Base-by-base conservation (phyloP, 768 basidiomycete genomes). In the Saitozyma sp. region DNA sequence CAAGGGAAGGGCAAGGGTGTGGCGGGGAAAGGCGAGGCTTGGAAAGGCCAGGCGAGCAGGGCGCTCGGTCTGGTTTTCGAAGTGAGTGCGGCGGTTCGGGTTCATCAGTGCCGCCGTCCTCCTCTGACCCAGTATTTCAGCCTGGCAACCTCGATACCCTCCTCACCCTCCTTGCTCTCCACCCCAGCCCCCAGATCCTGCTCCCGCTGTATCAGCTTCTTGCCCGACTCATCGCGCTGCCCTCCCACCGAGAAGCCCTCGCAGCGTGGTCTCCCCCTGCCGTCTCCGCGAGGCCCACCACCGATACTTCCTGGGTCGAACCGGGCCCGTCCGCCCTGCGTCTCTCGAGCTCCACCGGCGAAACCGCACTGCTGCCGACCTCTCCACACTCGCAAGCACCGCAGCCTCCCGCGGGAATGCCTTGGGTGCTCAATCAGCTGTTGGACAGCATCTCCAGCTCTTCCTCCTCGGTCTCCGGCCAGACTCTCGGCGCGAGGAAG, bases 131-230 rank as follows among this genome's bases (percentile, higher is more conserved):
- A 42, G 6, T 51, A 6, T 17, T 17, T 14, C 50, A 73, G 74
- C 63, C 64, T 6, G 64, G 59, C 4, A 67, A 70, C 42, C 66
- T 78, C 1, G 55, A 64, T 42, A 67, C 70, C 3, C 62, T 78
- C 6, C 29, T 78, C 10, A 62, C 68, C 7, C 50, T 76, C 16
- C 52, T 76, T 7, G 54, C 69, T 7, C 50, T 54, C 8, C 37
- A 62, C 37, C 51, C 68, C 6, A 65, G 71, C 38, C 61, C 72
- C 0, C 71, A 75, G 46, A 71, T 64, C 17, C 51, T 73, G 11
- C 63, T 79, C 38, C 78, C 78, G 1, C 61, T 79, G 3, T 76
- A 71, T 46, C 78, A 79, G 59, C 62, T 77, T 39, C 56, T 76
- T 37, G 64, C 78, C 9, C 70, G 76, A 10, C 67, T 77, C 11